Conservation (phyloP, 2,329 filamentous ascomycete genomes). For the Stemphylium lycopersici region DNA sequence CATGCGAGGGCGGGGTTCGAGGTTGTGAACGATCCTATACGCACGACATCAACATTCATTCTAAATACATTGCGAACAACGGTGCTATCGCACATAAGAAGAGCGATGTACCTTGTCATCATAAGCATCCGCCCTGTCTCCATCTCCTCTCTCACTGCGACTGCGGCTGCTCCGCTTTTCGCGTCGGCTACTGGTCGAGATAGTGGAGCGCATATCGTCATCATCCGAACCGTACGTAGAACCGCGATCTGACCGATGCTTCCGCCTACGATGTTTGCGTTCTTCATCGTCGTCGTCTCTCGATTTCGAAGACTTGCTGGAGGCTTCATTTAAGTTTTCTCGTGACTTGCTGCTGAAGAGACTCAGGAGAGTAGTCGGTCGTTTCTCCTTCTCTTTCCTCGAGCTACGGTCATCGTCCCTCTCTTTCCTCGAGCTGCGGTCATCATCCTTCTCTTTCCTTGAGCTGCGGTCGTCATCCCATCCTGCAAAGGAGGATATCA, state of each 20-base stretch:
- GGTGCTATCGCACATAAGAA: slow-evolving; percentile 36
- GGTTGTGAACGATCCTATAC: slow-evolving; percentile 40
- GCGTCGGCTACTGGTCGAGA: slow-evolving; percentile 45
- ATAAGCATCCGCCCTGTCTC: slow-evolving; percentile 43
- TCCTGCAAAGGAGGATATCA: slow-evolving; percentile 49
- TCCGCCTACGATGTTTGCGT: slow-evolving; percentile 54
- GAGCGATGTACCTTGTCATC: slow-evolving; percentile 48
- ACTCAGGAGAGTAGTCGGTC: slow-evolving; percentile 54
- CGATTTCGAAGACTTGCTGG: slow-evolving; percentile 42
- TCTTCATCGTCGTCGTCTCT: slow-evolving; percentile 49
- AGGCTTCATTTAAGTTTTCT: slow-evolving; percentile 43
- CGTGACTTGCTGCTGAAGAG: slow-evolving; percentile 55
- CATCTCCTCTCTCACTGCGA: slow-evolving; percentile 43
- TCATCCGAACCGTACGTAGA: slow-evolving; percentile 49
- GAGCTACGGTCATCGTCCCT: slow-evolving; percentile 47
- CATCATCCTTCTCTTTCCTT: slow-evolving; percentile 42
- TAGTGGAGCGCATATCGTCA: slow-evolving; percentile 45
- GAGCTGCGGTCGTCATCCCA: slow-evolving; percentile 48
- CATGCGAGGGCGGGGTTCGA: slow-evolving; percentile 33
- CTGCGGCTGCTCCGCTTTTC: slow-evolving; percentile 52
- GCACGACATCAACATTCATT: slow-evolving; percentile 41
- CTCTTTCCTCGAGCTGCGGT: neutral
- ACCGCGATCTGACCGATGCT: slow-evolving; percentile 48
- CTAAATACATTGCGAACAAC: slow-evolving; percentile 36
- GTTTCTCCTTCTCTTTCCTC: slow-evolving; percentile 50